Evolutionary conservation across 345 rosid species (phyloP).

Genomic region (Aurinia saxatilis): DNA sequence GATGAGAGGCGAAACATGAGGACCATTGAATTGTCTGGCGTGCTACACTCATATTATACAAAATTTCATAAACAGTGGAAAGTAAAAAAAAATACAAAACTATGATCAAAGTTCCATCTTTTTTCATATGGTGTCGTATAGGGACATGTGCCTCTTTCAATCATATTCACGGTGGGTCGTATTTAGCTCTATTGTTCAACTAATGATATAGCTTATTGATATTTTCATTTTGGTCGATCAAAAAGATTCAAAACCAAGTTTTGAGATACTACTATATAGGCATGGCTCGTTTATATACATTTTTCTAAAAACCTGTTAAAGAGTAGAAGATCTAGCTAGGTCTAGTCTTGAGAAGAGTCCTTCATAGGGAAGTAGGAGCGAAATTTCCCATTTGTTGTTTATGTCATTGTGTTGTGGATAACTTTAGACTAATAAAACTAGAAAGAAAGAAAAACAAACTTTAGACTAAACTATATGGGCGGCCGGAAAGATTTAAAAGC

Average conservation of each 20-base stretch:
- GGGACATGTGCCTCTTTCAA: slow-evolving; percentile 22
- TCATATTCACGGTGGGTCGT: slow-evolving; percentile 21
- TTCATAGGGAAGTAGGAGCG: neutral
- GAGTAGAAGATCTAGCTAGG: neutral
- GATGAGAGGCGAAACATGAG: slow-evolving; percentile 21
- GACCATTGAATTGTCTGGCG: slow-evolving; percentile 32
- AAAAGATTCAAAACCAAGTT: too few relatives aligned
- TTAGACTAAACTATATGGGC: slow-evolving; percentile 16
- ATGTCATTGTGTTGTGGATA: neutral
- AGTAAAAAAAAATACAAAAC: slow-evolving; percentile 8
- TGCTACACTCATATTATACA: slow-evolving; percentile 20
- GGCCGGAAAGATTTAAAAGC: slow-evolving; percentile 16
- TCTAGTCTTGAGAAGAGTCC: neutral
- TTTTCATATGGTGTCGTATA: slow-evolving; percentile 6
- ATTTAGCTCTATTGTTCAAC: neutral
- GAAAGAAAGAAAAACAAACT: neutral
- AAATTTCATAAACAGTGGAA: slow-evolving; percentile 5
- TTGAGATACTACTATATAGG: too few relatives aligned
- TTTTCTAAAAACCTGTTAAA: too few relatives aligned
- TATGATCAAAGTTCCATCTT: slow-evolving; percentile 17
- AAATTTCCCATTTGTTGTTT: neutral
- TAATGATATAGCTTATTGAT: neutral
- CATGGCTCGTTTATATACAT: too few relatives aligned
- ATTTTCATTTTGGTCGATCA: too few relatives aligned
- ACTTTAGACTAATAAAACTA: too few relatives aligned